Evolutionary conservation across 805 yeast species (phyloP), one percentile per base, ranked within the genome.

Genomic region (Ogataea methylovora): DNA sequence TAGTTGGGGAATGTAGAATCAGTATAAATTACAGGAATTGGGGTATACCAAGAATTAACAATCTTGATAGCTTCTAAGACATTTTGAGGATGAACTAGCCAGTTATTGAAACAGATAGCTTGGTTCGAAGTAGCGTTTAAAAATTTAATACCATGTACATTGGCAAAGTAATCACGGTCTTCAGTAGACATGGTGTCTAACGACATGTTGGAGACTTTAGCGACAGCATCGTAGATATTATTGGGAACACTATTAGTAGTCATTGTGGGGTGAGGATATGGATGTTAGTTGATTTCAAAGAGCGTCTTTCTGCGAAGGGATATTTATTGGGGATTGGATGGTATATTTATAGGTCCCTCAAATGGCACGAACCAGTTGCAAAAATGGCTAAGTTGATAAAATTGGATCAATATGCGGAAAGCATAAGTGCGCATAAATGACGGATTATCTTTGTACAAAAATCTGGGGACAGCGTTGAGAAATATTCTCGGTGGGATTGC

Each of bases 41-140:
- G 15, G 2, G 24, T 20, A 15, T 38, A 40, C 27, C 41, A 29
- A 17, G 18, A 12, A 12, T 38, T 39, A 21, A 41, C 48, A 4
- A 42, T 19, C 18, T 27, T 25, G n/a, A 39, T 35, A 4, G 55
- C 55, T 32, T 49, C 51, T 4, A 36, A 24, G 23, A 52, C 30
- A 14, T 35, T 34, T 17, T 44, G 43, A 16, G 48, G 54, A 27
- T 51, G 48, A 8, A 29, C 31, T 15, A 35, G 11, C 56, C 54
- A 51, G 26, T 45, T 41, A 30, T 23, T 36, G 31, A 34, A 51
- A 27, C 42, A 35, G 31, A 51, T 51, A 17, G 43, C 54, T 40
- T 52, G 56, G 38, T 52, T 52, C 3, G 55, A 49, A 30, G 56
- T 52, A 11, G 58, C 56, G 36, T 51, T 49, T 24, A 40, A 24